Conservation (phyloP, 306 rosid species). For the Canavalia ensiformis region DNA sequence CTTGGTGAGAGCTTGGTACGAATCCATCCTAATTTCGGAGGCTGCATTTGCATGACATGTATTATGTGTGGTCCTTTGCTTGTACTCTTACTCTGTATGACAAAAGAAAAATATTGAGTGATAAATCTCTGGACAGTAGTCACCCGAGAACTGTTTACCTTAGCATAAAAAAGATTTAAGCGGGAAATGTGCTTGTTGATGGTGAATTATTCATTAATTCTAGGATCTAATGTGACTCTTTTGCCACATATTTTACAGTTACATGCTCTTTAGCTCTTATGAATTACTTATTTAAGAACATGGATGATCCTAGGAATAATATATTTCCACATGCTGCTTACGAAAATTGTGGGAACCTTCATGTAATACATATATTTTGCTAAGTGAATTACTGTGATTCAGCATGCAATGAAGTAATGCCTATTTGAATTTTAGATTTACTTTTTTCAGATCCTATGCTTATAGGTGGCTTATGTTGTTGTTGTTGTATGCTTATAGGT, state of each 20-base stretch:
- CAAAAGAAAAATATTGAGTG: neutral
- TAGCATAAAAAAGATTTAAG: neutral
- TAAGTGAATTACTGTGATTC: constrained; percentile 15
- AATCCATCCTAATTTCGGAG: neutral
- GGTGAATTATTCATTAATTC: constrained; percentile 27
- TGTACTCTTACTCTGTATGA: constrained; percentile 14
- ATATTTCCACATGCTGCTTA: neutral
- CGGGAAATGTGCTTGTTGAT: neutral
- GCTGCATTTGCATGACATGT: neutral
- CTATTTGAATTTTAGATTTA: constrained; percentile 35
- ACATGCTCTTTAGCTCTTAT: constrained; percentile 8
- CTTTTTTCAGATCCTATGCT: constrained; percentile 50
- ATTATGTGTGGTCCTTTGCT: neutral
- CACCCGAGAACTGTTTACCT: neutral
- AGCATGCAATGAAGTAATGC: neutral
- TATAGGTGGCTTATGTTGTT: constrained; percentile 64
- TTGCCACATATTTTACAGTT: constrained; percentile 7
- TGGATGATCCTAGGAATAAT: constrained; percentile 26
- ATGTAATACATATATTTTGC: constrained; percentile 17
- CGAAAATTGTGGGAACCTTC: constrained; percentile 38
- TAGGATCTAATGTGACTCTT: constrained; percentile 16
- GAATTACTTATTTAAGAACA: constrained; percentile 27
- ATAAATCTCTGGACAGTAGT: neutral
- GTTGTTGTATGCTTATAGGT: constrained; percentile 61
- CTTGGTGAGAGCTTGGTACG: neutral